These are phyloP conservation scores for Spizellomyces punctatus DNA, from an alignment of 192 early-diverging fungal genomes.

Conservation along the genomic window DNA sequence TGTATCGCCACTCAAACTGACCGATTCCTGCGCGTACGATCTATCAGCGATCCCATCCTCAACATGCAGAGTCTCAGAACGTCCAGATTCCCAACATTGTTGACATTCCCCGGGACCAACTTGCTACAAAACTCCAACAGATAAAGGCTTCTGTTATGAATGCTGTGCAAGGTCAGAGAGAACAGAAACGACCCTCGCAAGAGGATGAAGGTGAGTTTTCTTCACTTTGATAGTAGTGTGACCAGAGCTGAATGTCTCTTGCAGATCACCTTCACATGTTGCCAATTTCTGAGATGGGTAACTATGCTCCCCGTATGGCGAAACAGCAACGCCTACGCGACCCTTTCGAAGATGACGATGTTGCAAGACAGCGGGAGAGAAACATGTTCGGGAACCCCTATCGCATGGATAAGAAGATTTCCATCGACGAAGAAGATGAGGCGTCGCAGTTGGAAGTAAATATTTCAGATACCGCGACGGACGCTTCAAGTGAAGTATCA, in stretches of 20 bases:
- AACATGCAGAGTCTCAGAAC: too few relatives aligned
- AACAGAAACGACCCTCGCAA: not conserved
- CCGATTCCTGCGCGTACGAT: too few relatives aligned
- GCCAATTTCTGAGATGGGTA: constrained; percentile 73
- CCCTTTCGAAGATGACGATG: constrained; percentile 69
- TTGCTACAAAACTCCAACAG: too few relatives aligned
- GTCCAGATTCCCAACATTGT: too few relatives aligned
- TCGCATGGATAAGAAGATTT: constrained; percentile 15
- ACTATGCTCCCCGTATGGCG: constrained; percentile 64
- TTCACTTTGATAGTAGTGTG: constrained; percentile 16
- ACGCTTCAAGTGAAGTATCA: not conserved
- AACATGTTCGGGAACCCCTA: constrained; percentile 81
- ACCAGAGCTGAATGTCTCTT: too few relatives aligned
- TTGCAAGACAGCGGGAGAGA: constrained; percentile 49
- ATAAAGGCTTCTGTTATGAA: too few relatives aligned
- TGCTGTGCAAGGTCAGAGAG: too few relatives aligned
- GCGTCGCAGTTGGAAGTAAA: constrained; percentile 15
- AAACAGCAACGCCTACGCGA: constrained; percentile 61
- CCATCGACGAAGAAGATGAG: constrained; percentile 30
- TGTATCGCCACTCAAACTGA: too few relatives aligned
- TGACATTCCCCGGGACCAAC: too few relatives aligned
- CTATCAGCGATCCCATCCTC: too few relatives aligned
- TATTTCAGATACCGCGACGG: not conserved
- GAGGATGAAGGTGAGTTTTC: constrained; percentile 54
- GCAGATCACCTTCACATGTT: constrained; percentile 15